Base-by-base conservation (phyloP, 768 basidiomycete species). In the Roridomyces roridus region DNA sequence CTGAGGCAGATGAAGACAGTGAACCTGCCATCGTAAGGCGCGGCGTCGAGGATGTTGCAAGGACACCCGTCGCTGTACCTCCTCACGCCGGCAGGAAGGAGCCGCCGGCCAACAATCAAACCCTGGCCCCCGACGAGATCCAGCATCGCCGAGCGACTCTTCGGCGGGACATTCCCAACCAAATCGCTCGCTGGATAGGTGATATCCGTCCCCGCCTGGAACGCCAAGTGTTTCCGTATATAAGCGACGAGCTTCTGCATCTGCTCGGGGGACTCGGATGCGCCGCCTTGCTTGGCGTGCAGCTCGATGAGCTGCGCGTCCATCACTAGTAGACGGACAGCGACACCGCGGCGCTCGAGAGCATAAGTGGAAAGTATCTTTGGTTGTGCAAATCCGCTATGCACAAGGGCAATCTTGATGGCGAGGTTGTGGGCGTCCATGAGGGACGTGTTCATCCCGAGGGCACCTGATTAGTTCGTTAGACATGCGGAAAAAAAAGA, bases 131-230 rank as follows among this genome's bases (percentile, higher is more conserved):
- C 41, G 9, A 56, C 17, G 25, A 49, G 40, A 34, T 49, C 44
- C 10, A 34, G 46, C 55, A 56, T 56, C 1, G 39, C 31, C 1
- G 46, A 49, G 6, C 25, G 55, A 18, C 18, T 34, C 25, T 56
- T 46, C 3, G 47, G 2, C 4, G 42, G 31, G 4, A 18, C 4
- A 18, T 49, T 47, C 24, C n/a, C n/a, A n/a, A 56, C 55, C 40
- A 56, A 26, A 18, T 11, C 18, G 21, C 46, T 56, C 14, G 46
- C 28, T 17, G 31, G 40, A 26, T 56, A 49, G 9, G 47, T 55
- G 46, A 55, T 55, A 24, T 55, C 36, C 5, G 55, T 56, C 4
- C 55, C 55, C 4, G 55, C 55, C 40, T 56, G 55, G 55, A 43
- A 56, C 20, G 55, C 55, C 18, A 36, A 44, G 26, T 56, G 55